These are phyloP conservation scores for Strigomonas culicis DNA, from an alignment of 208 protist species.

Conservation along the genomic window DNA sequence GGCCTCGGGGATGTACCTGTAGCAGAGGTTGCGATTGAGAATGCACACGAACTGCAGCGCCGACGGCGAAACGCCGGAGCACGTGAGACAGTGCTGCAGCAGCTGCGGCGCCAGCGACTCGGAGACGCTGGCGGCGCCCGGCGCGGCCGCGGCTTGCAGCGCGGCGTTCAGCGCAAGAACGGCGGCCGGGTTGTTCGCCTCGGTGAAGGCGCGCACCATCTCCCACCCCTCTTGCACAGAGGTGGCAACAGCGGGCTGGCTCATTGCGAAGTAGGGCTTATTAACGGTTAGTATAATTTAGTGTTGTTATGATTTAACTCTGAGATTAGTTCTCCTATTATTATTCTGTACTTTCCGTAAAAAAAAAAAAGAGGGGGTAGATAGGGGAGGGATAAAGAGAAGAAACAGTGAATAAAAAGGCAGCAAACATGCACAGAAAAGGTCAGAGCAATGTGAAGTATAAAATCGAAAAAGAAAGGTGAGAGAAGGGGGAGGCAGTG, in stretches of 20 bases:
- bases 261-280: neutral
- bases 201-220: conserved; percentile 18
- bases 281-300: conserved; percentile 1
- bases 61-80: neutral
- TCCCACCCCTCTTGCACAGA: conserved; percentile 10
- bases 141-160: conserved; percentile 21
- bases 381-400: neutral
- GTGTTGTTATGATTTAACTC: neutral
- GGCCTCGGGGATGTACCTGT: conserved; percentile 34
- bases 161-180: conserved; percentile 18
- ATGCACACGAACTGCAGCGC: conserved; percentile 38
- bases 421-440: no score
- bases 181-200: conserved; percentile 8
- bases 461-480: neutral
- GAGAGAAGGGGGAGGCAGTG: neutral
- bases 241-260: neutral
- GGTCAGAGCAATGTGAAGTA: no score
- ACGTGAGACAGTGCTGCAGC: conserved; percentile 26
- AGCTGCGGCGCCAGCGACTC: conserved; percentile 37
- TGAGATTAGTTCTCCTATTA: no score
- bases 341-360: neutral
- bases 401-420: neutral
- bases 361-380: neutral
- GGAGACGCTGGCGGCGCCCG: conserved; percentile 12
- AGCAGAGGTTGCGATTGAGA: conserved; percentile 62